Base-by-base conservation (phyloP, 192 early-diverging fungal genomes). In the Backusella tarrabulga region DNA sequence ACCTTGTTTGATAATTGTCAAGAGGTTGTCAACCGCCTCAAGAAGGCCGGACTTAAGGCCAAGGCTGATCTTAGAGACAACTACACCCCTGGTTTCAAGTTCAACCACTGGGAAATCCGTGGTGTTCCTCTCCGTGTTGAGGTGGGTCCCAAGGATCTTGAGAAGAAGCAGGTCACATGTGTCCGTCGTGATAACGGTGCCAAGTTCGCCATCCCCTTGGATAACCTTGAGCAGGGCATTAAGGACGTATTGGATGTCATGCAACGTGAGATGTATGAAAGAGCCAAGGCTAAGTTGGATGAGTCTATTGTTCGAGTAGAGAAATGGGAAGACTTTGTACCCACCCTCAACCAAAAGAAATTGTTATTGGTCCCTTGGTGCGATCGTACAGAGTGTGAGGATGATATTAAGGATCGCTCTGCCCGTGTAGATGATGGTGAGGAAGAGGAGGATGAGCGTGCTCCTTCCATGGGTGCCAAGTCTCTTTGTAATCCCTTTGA, bases 391-490 rank as follows among this genome's bases (percentile, higher is more conserved):
- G 90, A 82, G 67, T 99, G 98, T 82, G 98, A 99, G 87, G 97
- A 99, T 41, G 89, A 92, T 78, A 97, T 99, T 80, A 99, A 99
- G 91, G 96, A 95, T 38, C 87, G 93, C 70, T 95, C 93, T 85
- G 87, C 95, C 1, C 80, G 88, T 92, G 86, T 73, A 41, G 79
- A 80, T 32, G 81, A 75, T 42, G 73, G 79, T 54, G 91, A 88
- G 38, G 94, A 99, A 88, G 90, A 91, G 38, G 91, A 92, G 76
- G 97, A 99, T 79, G 97, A 98, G 44, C 93, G 94, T 87, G 98
- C 96, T 71, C 98, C 98, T 41, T 98, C 97, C 21, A 99, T 99
- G 98, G 98, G 98, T 72, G 98, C 98, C 76, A 99, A 99, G 86
- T 97, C 97, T 6, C 91, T 99, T 35, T 99, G 98, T 85, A 94